Evolutionary conservation across 2,329 filamentous ascomycete species (phyloP).

Genomic region (Venturia pyrina): DNA sequence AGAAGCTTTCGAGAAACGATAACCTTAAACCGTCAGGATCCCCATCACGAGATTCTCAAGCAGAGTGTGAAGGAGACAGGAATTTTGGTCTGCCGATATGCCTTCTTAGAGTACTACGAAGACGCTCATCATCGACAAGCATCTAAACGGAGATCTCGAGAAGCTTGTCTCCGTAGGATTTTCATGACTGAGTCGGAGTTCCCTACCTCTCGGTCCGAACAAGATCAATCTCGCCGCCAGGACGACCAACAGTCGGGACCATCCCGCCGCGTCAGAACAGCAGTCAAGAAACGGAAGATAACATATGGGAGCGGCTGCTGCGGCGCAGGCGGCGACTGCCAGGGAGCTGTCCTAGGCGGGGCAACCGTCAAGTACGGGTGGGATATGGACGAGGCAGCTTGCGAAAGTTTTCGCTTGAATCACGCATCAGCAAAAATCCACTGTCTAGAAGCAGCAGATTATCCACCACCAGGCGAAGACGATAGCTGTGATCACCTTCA

Average conservation of each 20-base stretch:
- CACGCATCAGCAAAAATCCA: background rate
- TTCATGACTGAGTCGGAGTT: background rate
- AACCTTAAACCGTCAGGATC: background rate
- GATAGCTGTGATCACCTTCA: background rate
- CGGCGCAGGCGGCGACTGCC: conserved; percentile 4
- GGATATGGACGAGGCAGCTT: background rate
- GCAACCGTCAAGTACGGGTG: background rate
- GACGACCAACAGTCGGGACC: too few species aligned
- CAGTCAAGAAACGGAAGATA: background rate
- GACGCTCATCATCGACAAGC: background rate
- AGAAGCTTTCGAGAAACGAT: conserved; percentile 2
- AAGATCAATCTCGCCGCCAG: background rate
- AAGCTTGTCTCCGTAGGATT: background rate
- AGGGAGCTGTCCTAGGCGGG: background rate
- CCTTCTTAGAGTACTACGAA: background rate
- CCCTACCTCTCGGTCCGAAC: background rate
- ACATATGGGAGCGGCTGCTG: conserved; percentile 4
- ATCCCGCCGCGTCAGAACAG: too few species aligned
- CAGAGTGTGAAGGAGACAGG: background rate
- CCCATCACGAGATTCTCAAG: background rate
- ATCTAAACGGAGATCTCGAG: too few species aligned
- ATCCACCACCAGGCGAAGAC: background rate
- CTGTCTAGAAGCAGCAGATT: background rate
- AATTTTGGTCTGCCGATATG: conserved; percentile 2
- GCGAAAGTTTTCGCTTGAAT: background rate